Percentiles rank a stretch among this genome's conserved stretches.
Conservation (phyloP, 257 asterid genomes). For the Primulina tabacum region DNA sequence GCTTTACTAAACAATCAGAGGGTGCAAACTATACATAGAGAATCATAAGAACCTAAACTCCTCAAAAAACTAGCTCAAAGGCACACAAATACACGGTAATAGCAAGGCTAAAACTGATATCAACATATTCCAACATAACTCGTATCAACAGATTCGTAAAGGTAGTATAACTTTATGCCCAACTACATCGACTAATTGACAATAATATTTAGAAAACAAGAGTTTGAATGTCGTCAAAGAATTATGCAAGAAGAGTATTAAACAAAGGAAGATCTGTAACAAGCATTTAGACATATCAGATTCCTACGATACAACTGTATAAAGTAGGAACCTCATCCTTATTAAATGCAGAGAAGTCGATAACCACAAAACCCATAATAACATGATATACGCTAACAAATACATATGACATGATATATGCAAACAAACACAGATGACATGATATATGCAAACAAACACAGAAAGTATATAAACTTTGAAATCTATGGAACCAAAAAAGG, state of each 20-base stretch:
- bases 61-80: neutral
- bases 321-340: neutral
- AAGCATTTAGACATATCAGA: neutral
- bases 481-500: no score
- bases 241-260: neutral
- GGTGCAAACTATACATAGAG: no score
- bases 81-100: neutral
- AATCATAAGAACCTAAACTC: neutral
- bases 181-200: neutral
- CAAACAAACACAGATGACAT: no score
- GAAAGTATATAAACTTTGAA: neutral
- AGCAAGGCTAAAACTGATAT: neutral
- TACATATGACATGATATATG: no score
- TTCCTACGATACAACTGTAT: neutral
- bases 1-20: neutral
- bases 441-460: neutral
- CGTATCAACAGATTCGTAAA: neutral
- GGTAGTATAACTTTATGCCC: neutral
- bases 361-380: neutral
- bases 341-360: neutral
- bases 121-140: neutral
- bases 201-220: no score
- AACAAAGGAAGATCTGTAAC: neutral
- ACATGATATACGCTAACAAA: no score
- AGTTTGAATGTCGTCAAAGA: no score